These are phyloP conservation scores for Torulaspora globosa DNA, from an alignment of 1,139 yeast genomes.

Conservation along the genomic window DNA sequence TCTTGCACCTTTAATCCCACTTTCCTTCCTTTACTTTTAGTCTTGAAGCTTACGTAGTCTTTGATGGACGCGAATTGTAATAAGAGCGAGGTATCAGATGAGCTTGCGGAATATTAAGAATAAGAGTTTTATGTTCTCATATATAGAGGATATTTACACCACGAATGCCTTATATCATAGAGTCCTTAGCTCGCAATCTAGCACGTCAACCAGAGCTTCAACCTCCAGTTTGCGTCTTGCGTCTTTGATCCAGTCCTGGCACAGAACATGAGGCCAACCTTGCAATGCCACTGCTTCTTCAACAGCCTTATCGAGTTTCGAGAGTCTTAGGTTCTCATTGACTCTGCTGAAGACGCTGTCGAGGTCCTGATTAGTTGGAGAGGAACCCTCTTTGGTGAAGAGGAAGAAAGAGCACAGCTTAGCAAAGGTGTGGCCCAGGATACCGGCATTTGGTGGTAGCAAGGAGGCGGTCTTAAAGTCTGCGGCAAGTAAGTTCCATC, in stretches of 20 bases:
- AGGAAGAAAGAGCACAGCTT: constrained; percentile 69
- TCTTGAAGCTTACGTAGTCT: background rate
- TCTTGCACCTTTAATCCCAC: background rate
- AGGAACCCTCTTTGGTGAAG: constrained; percentile 57
- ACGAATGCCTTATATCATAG: constrained; percentile 16
- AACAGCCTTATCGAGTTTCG: constrained; percentile 81
- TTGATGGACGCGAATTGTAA: background rate
- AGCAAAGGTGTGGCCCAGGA: constrained; percentile 86
- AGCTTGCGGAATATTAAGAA: constrained; percentile 5
- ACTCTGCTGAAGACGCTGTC: constrained; percentile 89
- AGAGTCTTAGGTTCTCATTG: constrained; percentile 66
- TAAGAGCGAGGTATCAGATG: constrained; percentile 3
- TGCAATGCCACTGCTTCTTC: constrained; percentile 85
- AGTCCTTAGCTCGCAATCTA: constrained; percentile 41
- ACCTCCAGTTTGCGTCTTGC: constrained; percentile 87
- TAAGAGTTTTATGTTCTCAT: background rate
- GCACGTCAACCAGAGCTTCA: constrained; percentile 63
- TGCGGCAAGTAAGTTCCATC: constrained; percentile 75
- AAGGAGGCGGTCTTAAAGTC: constrained; percentile 86
- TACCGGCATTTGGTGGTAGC: constrained; percentile 92
- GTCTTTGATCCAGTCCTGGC: constrained; percentile 86
- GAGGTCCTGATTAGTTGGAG: constrained; percentile 76
- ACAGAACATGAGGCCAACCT: constrained; percentile 90
- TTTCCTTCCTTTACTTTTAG: background rate
- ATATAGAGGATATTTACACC: constrained; percentile 9